Evolutionary conservation across 305 asterid species (phyloP), one percentile per base, ranked within the genome.

Genomic region (Andrographis paniculata): DNA sequence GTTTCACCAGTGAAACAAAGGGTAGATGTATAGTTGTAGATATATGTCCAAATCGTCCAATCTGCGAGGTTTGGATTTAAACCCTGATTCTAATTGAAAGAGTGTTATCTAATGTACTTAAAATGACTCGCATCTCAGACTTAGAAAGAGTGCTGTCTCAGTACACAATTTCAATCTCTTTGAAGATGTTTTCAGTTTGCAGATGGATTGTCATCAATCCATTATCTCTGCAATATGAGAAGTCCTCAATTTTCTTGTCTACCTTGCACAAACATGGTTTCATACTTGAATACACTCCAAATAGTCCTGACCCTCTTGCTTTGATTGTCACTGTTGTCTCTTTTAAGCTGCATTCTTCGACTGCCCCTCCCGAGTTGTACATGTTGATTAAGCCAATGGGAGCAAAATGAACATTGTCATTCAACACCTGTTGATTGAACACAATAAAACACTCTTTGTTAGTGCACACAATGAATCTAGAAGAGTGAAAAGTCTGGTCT

Each of bases 231-330:
- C 40, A 42, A 51, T 72, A 81, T n/a, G 35, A 24, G 53, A 81
- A 75, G 1, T 62, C 76, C 67, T 59, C 66, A 10, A 65, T 67
- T 48, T 58, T 53, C 56, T 63, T 64, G 53, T 77, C 76, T 37
- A 81, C 64, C 52, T 52, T 65, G 20, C 78, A 70, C 20, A 17
- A 42, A 13, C 68, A 65, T 38, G 87, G 87, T 59, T 50, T 73
- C 18, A 22, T 39, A 24, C 79, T 78, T 0, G 94, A 79, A 63
- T 76, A 82, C 35, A 80, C 81, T 69, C 89, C 94, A 46, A 82
- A 72, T 24, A 63, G 20, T 20, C 89, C 94, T 15, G 64, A 42
- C 39, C 94, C 86, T 70, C 86, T 56, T 35, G 67, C 69, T 61
- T 38, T 75, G 54, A 81, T 50, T 35, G 54, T 63, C 20, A 77